Percentiles rank a stretch among this genome's conserved stretches.
phyloP scores from a whole-genome alignment of 306 rosid species.

The Oxytropis ochrocephala region DNA sequence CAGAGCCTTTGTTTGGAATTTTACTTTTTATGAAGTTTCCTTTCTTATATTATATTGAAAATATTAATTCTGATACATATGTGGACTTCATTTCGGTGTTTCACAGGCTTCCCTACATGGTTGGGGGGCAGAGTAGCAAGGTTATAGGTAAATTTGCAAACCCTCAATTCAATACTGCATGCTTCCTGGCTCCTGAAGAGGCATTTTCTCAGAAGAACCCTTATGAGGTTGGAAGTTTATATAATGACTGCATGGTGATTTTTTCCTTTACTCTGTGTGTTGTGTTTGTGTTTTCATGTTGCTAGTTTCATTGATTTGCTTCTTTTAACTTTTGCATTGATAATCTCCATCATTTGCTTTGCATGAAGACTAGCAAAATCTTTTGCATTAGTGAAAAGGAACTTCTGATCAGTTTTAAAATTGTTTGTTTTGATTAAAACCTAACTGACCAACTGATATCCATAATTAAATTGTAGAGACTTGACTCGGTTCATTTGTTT shows the following conservation, averaged over 20 bases:
- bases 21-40: background rate
- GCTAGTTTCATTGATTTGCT: conserved; percentile 3
- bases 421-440: background rate
- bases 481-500: background rate
- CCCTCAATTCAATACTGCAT: conserved; percentile 10
- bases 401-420: background rate
- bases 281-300: background rate
- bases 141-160: conserved; percentile 27
- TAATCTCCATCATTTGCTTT: background rate
- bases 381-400: background rate
- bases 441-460: background rate
- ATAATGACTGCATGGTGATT: conserved; percentile 22
- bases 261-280: background rate
- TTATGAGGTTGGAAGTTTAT: conserved; percentile 36
- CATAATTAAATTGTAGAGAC: too few relatives aligned
- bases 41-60: background rate
- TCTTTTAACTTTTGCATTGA: background rate
- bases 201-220: conserved; percentile 28
- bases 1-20: conserved; percentile 12
- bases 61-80: conserved; percentile 34
- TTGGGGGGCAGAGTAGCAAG: conserved; percentile 43
- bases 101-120: conserved; percentile 66
- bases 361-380: background rate
- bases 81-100: conserved; percentile 36
- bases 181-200: conserved; percentile 39